These are phyloP conservation scores for Cyberlindnera petersonii DNA, from an alignment of 805 yeast species.

Conservation along the genomic window DNA sequence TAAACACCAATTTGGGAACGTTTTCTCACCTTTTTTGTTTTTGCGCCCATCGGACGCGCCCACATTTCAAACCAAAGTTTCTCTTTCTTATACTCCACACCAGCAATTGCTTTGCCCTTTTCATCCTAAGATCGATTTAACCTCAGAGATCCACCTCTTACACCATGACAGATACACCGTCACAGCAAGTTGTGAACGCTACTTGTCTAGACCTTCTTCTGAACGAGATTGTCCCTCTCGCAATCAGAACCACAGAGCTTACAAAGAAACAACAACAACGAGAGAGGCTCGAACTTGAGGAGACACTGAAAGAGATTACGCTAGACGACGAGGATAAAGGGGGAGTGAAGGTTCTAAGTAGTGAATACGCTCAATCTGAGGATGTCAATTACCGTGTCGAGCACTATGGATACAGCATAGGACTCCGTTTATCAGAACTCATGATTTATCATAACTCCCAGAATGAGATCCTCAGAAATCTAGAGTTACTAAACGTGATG, in stretches of 20 bases:
- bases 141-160: no score
- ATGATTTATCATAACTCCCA: slow-evolving; percentile 44
- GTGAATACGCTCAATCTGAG: slow-evolving; percentile 36
- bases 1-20: no score
- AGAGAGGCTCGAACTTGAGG: slow-evolving; percentile 7
- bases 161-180: background rate
- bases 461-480: slow-evolving; percentile 42
- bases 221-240: slow-evolving; percentile 72
- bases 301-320: slow-evolving; percentile 12
- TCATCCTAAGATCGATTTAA: no score
- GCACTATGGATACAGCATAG: slow-evolving; percentile 65
- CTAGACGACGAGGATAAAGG: slow-evolving; percentile 34
- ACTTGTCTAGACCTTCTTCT: slow-evolving; percentile 59
- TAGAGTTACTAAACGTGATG: slow-evolving; percentile 76
- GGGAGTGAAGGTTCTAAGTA: slow-evolving; percentile 37
- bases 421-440: slow-evolving; percentile 52
- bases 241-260: slow-evolving; percentile 56
- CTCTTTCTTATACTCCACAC: no score
- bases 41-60: no score
- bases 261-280: slow-evolving; percentile 26
- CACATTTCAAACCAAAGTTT: no score
- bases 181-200: slow-evolving; percentile 46
- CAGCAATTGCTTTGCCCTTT: no score
- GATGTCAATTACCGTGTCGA: slow-evolving; percentile 61
- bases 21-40: no score